A percentile compares a stretch with the other conserved stretches of the same genome.
Conservation (phyloP, 1,139 yeast genomes). For the Meyerozyma athensensis region DNA sequence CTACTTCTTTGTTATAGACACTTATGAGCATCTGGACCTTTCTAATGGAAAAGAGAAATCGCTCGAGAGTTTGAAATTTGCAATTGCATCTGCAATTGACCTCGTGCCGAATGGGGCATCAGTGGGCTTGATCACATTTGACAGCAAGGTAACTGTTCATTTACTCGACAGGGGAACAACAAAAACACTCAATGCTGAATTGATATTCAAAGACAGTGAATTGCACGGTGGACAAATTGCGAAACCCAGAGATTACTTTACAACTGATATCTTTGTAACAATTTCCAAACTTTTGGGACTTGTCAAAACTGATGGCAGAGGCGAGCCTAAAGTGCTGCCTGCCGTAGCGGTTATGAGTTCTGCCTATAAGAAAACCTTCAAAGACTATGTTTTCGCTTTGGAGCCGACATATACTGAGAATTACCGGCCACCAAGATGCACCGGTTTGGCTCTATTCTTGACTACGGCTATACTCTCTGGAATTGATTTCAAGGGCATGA, state of each 20-base stretch:
- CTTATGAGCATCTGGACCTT: constrained; percentile 16
- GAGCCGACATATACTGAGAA: constrained; percentile 23
- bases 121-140: constrained; percentile 27
- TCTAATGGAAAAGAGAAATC: constrained; percentile 8
- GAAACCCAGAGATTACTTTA: neutral
- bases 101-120: constrained; percentile 18
- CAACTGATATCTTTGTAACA: neutral
- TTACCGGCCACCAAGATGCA: constrained; percentile 26
- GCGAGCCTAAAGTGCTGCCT: neutral
- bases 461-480: constrained; percentile 18
- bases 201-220: neutral
- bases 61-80: constrained; percentile 16
- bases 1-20: constrained; percentile 26
- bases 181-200: neutral
- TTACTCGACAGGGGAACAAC: constrained; percentile 5
- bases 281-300: neutral
- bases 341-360: constrained; percentile 6
- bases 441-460: constrained; percentile 31
- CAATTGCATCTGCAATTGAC: constrained; percentile 16
- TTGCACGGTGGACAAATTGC: neutral
- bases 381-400: constrained; percentile 14
- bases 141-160: constrained; percentile 25
- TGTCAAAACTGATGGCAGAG: neutral
- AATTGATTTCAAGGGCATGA: constrained; percentile 16
- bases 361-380: constrained; percentile 6